These are phyloP conservation scores for Mycena latifolia DNA, from an alignment of 768 basidiomycete species.

Conservation along the genomic window DNA sequence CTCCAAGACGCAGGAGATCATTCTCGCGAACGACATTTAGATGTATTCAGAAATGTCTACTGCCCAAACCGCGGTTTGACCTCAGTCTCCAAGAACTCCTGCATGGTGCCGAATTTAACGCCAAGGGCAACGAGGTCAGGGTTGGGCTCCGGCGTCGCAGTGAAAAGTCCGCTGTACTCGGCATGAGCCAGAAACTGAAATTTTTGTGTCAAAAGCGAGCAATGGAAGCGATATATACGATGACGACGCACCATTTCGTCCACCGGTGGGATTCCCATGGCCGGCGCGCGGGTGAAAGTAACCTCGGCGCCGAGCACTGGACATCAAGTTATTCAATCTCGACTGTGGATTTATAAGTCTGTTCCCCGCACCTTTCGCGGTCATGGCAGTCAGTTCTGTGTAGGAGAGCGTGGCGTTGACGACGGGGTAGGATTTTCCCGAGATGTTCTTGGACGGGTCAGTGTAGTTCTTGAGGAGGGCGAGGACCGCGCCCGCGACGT, in stretches of 20 bases:
- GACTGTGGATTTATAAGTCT: background rate
- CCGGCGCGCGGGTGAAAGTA: conserved; percentile 8
- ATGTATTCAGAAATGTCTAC: too few species aligned
- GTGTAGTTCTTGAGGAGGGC: background rate
- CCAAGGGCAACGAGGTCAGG: conserved; percentile 8
- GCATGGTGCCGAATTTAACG: conserved; percentile 11
- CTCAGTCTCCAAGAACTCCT: conserved; percentile 15
- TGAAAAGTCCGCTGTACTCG: conserved; percentile 19
- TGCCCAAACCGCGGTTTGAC: conserved; percentile 1
- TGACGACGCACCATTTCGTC: too few species aligned
- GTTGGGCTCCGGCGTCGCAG: too few species aligned
- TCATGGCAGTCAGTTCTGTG: conserved; percentile 8
- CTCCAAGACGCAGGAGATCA: too few species aligned
- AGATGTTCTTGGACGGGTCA: conserved; percentile 8
- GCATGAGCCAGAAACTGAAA: too few species aligned
- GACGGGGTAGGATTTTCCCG: conserved; percentile 6
- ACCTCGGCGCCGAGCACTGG: conserved; percentile 17
- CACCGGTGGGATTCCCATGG: background rate
- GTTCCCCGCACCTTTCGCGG: conserved; percentile 1
- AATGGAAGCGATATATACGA: too few species aligned
- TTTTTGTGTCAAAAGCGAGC: too few species aligned
- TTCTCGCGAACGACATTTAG: too few species aligned
- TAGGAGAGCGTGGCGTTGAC: background rate
- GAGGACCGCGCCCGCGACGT: background rate
- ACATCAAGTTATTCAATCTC: background rate